Evolutionary conservation across 1,284 basidiomycete genomes (phyloP), one percentile per base, ranked within the genome.

Genomic region (Cryptococcus sp.): DNA sequence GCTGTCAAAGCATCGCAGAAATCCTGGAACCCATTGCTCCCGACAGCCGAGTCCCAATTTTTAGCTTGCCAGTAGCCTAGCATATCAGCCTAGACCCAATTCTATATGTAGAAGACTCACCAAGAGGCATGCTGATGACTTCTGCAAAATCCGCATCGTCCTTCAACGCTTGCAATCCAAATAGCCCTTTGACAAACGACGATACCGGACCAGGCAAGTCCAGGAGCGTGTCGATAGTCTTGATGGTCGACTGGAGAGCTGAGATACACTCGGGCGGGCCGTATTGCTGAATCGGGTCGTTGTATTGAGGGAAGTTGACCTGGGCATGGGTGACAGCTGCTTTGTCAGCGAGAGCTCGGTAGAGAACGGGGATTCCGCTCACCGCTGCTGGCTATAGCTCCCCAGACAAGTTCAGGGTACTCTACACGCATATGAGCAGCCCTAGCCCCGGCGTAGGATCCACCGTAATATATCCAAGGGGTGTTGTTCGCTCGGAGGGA

Each of bases 381-480:
- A 73, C 87, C 87, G 56, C 86, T 89, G 7, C 86, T 89, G 1
- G 91, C 90, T 55, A 97, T 94, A 0, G 88, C 86, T 18, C 92
- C 94, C 71, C 80, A 93, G 4, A 93, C 87, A 11, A 93, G 77
- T 23, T 94, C 81, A 0, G 92, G 92, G 63, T 67, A 70, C 47
- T 68, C 53, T 26, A 89, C 75, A 43, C 82, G 83, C 85, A 97
- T 91, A 63, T 97, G 90, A 0, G 94, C 94, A 0, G 91, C 85
- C 16, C 93, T 83, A 4, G 90, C 93, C 43, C 94, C 94, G 5
- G 93, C 91, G 64, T 97, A 72, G 16, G 63, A 70, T 2, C 76
- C 89, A 24, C 94, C 93, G 62, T 95, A 95, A 71, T 94, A 94
- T 56, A 97, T 89, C 86, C 92, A 94, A 1, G 89, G 87, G 0